Percentiles rank a stretch among this genome's conserved stretches.
Evolutionary conservation across 306 rosid genomes (phyloP).

Genomic region (Rubus idaeus): DNA sequence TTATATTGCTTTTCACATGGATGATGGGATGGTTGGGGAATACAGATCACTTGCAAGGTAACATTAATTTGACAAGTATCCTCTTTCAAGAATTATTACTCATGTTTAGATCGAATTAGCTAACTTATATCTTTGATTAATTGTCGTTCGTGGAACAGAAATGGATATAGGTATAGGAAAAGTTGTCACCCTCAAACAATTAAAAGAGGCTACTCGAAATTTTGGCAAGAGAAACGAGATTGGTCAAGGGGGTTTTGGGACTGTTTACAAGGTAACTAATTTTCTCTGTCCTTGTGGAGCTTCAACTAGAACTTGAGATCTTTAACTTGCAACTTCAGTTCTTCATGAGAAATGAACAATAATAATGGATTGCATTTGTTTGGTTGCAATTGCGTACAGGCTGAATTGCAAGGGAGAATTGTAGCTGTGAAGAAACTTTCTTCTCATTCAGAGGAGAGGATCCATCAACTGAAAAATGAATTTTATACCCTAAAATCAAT

Average conservation of each 20-base stretch:
- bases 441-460: background rate
- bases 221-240: background rate
- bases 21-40: background rate
- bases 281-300: no score
- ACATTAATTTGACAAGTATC: no score
- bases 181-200: background rate
- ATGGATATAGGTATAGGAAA: background rate
- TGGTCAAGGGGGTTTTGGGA: background rate
- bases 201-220: background rate
- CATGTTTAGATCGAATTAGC: no score
- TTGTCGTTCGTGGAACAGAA: no score
- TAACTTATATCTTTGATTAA: no score
- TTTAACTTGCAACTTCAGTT: no score
- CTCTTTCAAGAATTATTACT: no score
- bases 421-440: background rate
- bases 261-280: background rate
- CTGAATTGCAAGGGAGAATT: background rate
- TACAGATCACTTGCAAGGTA: background rate
- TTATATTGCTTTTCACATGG: no score
- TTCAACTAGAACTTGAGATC: no score
- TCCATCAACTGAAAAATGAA: background rate
- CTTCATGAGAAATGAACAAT: no score
- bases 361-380: no score
- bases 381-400: background rate
- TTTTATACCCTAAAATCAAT: background rate